phyloP scores from a whole-genome alignment of 352 stramenopile species.

The Thalassiosira mediterranea region DNA sequence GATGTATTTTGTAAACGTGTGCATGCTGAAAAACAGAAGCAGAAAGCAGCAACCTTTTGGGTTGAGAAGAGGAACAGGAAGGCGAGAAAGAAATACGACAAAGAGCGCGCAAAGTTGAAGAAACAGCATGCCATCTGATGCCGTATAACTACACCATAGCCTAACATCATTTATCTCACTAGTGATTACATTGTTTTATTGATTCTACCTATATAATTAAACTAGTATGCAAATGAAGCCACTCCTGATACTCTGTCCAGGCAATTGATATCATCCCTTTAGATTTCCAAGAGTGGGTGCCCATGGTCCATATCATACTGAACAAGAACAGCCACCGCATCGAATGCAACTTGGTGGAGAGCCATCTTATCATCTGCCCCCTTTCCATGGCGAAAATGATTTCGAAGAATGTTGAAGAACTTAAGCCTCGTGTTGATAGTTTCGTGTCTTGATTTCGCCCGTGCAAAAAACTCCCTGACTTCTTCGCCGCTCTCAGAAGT shows the following conservation, averaged over 20 bases:
- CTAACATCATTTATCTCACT: no score
- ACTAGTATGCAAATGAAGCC: no score
- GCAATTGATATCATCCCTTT: no score
- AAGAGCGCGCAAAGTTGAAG: neutral
- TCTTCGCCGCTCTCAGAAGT: neutral
- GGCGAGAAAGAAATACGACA: neutral
- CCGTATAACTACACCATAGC: no score
- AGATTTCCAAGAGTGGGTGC: slow-evolving; percentile 10
- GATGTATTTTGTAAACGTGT: neutral
- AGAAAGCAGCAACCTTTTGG: neutral
- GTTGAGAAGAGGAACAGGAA: neutral
- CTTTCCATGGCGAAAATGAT: slow-evolving; percentile 23
- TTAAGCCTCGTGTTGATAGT: slow-evolving; percentile 37
- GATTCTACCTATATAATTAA: no score
- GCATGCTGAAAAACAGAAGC: neutral
- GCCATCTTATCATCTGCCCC: slow-evolving; percentile 29
- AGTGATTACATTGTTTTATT: no score
- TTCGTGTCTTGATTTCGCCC: slow-evolving; percentile 41
- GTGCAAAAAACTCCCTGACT: slow-evolving; percentile 32
- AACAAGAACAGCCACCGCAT: slow-evolving; percentile 29
- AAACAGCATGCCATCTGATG: neutral
- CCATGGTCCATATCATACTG: slow-evolving; percentile 26
- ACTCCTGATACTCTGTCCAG: no score
- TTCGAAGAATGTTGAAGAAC: slow-evolving; percentile 27
- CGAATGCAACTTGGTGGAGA: slow-evolving; percentile 26